These are phyloP conservation scores for Tylopilus sp. DNA, from an alignment of 768 basidiomycete genomes.

Conservation along the genomic window DNA sequence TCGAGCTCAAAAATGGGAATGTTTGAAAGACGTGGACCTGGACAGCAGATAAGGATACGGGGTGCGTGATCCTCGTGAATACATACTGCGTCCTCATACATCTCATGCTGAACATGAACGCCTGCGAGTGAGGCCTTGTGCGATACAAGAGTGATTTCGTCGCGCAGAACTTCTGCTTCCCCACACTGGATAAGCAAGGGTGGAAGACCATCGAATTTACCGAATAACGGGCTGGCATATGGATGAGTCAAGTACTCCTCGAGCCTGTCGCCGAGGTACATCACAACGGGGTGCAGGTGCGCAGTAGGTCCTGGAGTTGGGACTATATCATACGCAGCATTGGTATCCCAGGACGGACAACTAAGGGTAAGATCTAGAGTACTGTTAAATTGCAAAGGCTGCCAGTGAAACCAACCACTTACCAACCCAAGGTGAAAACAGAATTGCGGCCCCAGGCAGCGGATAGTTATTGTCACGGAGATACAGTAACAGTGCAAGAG, in stretches of 20 bases:
- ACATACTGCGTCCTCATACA: conserved; percentile 87
- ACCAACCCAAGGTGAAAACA: conserved; percentile 97
- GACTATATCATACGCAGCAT: conserved; percentile 81
- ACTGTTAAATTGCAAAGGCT: conserved; percentile 7
- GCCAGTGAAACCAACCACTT: conserved; percentile 33
- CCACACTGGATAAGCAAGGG: conserved; percentile 90
- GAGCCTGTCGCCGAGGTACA: conserved; percentile 83
- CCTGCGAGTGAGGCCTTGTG: conserved; percentile 90
- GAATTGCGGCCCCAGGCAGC: conserved; percentile 78
- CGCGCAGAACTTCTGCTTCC: conserved; percentile 92
- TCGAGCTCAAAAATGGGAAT: conserved; percentile 71
- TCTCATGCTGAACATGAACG: conserved; percentile 81
- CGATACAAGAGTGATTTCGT: conserved; percentile 87
- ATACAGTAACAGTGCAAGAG: conserved; percentile 87
- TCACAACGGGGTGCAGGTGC: conserved; percentile 90
- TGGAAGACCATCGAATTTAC: conserved; percentile 80
- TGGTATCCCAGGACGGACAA: conserved; percentile 97
- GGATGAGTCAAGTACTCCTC: conserved; percentile 90
- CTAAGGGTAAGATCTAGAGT: conserved; percentile 86
- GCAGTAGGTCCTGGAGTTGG: conserved; percentile 69
- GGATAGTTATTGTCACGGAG: conserved; percentile 88
- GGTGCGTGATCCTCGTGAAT: not conserved
- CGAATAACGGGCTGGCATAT: conserved; percentile 94
- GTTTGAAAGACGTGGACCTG: conserved; percentile 91
- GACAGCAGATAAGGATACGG: not conserved